phyloP scores from a whole-genome alignment of 1,284 basidiomycete species.

The Ustilago trichophora region DNA sequence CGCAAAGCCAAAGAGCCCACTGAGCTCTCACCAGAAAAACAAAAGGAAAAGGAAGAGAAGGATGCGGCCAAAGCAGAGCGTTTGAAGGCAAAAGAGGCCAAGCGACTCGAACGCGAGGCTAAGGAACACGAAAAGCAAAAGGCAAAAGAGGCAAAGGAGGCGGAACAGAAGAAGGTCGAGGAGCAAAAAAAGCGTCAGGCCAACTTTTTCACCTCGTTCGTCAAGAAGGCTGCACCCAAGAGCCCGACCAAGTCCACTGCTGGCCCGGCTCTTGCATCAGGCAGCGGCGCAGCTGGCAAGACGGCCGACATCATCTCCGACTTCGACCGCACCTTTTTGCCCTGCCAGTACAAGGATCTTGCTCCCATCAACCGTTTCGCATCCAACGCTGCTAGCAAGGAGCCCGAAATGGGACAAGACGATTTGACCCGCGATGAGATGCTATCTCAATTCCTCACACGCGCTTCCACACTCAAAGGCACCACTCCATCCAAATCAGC shows the following conservation, averaged over 20 bases:
- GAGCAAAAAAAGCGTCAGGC: conserved; percentile 47
- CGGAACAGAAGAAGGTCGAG: conserved; percentile 69
- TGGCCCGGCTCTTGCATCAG: conserved; percentile 4
- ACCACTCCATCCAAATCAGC: background rate
- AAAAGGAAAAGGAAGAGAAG: conserved; percentile 68
- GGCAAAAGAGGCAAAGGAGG: conserved; percentile 56
- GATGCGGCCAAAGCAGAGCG: conserved; percentile 67
- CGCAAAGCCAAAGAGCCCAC: conserved; percentile 37
- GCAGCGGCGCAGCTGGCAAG: conserved; percentile 9
- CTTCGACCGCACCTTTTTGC: conserved; percentile 61
- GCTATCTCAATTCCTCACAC: conserved; percentile 42
- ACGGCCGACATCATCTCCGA: conserved; percentile 30
- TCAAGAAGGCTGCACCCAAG: conserved; percentile 48
- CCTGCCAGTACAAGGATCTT: conserved; percentile 61
- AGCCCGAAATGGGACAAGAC: conserved; percentile 14
- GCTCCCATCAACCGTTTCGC: conserved; percentile 60
- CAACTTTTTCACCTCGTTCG: conserved; percentile 58
- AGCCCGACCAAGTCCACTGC: conserved; percentile 12
- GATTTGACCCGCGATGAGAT: conserved; percentile 29
- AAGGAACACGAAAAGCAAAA: conserved; percentile 64
- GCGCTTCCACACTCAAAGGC: conserved; percentile 16
- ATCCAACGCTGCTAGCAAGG: conserved; percentile 2
- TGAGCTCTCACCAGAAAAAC: conserved; percentile 48
- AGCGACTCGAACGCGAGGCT: conserved; percentile 45
- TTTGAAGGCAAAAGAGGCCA: conserved; percentile 39